phyloP scores from a whole-genome alignment of 805 yeast genomes.

The Jamesozyma gamospora region DNA sequence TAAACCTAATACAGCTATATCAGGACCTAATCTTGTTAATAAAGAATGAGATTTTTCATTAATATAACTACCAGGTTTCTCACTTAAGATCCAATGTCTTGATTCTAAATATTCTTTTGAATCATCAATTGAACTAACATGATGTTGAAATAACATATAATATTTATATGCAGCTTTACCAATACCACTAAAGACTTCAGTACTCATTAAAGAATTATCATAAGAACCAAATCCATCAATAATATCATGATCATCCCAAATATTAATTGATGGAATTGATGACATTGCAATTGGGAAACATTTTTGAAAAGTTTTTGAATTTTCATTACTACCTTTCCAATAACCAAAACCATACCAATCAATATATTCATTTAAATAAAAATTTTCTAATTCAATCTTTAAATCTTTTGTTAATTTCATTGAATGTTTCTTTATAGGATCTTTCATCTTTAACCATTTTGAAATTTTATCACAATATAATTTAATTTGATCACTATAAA shows the following conservation, averaged over 20 bases:
- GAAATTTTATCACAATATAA: conserved; percentile 41
- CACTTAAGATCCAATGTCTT: conserved; percentile 55
- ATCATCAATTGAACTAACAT: conserved; percentile 39
- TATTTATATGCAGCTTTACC: conserved; percentile 77
- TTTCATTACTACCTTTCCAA: conserved; percentile 53
- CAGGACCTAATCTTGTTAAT: conserved; percentile 64
- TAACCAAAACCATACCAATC: conserved; percentile 87
- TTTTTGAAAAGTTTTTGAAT: conserved; percentile 56
- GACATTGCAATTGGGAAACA: conserved; percentile 69
- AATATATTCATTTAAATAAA: conserved; percentile 63
- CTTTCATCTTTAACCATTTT: conserved; percentile 53
- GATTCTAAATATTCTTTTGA: conserved; percentile 30
- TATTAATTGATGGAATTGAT: conserved; percentile 74
- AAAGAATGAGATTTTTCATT: conserved; percentile 55
- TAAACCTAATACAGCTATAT: conserved; percentile 62
- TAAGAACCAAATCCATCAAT: conserved; percentile 96
- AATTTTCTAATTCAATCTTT: conserved; percentile 46
- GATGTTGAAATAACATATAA: conserved; percentile 89
- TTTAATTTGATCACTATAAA: conserved; percentile 78
- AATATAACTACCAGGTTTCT: conserved; percentile 50
- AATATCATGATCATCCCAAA: conserved; percentile 92
- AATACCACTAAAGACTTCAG: conserved; percentile 56
- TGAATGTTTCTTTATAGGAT: conserved; percentile 36
- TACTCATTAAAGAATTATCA: conserved; percentile 60
- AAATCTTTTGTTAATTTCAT: conserved; percentile 41